Base-by-base conservation (phyloP, 352 stramenopile genomes). In the Hyaloperonospora brassicae region DNA sequence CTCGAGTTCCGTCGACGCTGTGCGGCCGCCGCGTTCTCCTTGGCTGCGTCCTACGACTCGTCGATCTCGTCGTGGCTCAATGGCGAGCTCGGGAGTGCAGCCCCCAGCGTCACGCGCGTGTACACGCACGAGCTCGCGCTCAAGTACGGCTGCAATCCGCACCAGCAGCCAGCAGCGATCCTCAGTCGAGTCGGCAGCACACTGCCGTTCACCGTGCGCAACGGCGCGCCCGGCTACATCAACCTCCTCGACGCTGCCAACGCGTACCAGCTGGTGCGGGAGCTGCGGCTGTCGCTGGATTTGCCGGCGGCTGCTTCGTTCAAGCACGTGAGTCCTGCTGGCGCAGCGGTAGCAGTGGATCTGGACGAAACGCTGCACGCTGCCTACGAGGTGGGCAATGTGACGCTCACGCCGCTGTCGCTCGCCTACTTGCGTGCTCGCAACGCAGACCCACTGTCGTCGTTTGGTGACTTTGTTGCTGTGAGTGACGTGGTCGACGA, bases 231-330 rank as follows among this genome's bases (percentile, higher is more conserved):
- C 5, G 97, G 97, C 21, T 99, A 99, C 84, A 99, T 99, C 68
- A 99, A 99, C 76, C 75, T 99, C 39, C 76, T 99, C 41, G 97
- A 99, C 69, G 97, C 97, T 27, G 89, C 89, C 47, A 99, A 99
- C 81, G 95, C 96, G n/a, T 99, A 96, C 84, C 96, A 99, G 69
- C 86, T 99, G 21, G 96, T 99, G 45, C 78, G 88, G 52, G 97
- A 99, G 78, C 78, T 99, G 34, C 86, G 91, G 55, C 49, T 97
- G 53, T 96, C 95, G 39, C 93, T 98, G 38, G 87, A 93, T 27
- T 77, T 98, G 42, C 76, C 89, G 5, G 92, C 95, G 21, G 97
- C 97, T 2, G 90, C 96, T 34, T 98, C 92, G 54, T 99, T 99
- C 81, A 99, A 99, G 84, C 97, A 99, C 77, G 96, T 99, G 27